These are phyloP conservation scores for Alternaria postmessia DNA, from an alignment of 2,329 filamentous ascomycete species.

Conservation along the genomic window DNA sequence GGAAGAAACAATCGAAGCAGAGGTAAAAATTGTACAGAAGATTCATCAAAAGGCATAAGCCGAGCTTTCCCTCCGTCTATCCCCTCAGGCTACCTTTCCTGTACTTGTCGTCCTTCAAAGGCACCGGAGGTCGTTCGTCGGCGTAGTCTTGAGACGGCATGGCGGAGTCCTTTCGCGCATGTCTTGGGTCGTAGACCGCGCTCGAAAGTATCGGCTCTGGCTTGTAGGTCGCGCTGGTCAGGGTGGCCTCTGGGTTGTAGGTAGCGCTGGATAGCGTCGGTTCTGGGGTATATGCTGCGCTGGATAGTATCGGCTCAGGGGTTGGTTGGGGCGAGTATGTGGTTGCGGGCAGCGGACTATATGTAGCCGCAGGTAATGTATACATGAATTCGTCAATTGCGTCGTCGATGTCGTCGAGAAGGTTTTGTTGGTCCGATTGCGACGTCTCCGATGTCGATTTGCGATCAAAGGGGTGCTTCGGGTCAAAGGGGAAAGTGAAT, in stretches of 20 bases:
- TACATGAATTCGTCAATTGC: slow-evolving; percentile 37
- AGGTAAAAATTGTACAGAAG: background rate
- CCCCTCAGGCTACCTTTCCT: slow-evolving; percentile 12
- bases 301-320: slow-evolving; percentile 8
- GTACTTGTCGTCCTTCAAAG: slow-evolving; percentile 18
- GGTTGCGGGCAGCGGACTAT: slow-evolving; percentile 22
- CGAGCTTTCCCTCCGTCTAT: background rate
- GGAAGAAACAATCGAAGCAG: background rate
- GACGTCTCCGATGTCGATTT: slow-evolving; percentile 16
- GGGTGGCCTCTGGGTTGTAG: slow-evolving; percentile 10
- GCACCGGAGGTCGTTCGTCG: slow-evolving; percentile 13
- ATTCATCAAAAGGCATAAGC: background rate
- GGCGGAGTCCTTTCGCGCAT: slow-evolving; percentile 33
- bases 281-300: slow-evolving; percentile 18
- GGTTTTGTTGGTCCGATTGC: slow-evolving; percentile 20
- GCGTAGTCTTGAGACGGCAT: slow-evolving; percentile 19
- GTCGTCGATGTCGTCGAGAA: slow-evolving; percentile 35
- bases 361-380: slow-evolving; percentile 24
- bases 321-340: slow-evolving; percentile 17
- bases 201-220: slow-evolving; percentile 12
- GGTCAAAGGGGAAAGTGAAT: slow-evolving; percentile 26
- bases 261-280: slow-evolving; percentile 16
- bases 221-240: slow-evolving; percentile 23
- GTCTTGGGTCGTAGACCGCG: slow-evolving; percentile 16
- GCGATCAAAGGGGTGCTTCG: slow-evolving; percentile 24